Conservation (phyloP, 192 early-diverging fungal species). For the Dissophora globulifera region DNA sequence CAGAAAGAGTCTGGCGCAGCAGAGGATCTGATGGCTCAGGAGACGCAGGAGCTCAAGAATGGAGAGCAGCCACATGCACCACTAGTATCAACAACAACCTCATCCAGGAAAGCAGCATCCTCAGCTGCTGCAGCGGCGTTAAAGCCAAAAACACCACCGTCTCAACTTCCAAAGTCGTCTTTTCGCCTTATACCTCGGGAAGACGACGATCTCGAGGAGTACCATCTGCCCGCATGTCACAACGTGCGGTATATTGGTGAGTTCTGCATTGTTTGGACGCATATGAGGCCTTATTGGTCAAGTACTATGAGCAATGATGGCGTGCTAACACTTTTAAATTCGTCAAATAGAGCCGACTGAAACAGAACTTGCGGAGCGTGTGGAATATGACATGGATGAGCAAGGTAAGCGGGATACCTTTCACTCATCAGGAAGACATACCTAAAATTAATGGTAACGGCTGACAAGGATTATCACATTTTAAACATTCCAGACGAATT, state of each 20-base stretch:
- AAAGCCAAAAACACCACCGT: conserved; percentile 33
- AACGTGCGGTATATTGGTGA: conserved; percentile 77
- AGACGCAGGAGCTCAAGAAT: neutral
- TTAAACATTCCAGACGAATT: conserved; percentile 66
- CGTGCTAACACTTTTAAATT: neutral
- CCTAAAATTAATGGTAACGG: neutral
- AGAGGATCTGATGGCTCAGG: neutral
- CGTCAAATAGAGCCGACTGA: conserved; percentile 64
- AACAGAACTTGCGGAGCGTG: conserved; percentile 64
- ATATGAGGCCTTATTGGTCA: too few relatives aligned
- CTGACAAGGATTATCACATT: neutral
- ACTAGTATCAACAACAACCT: neutral
- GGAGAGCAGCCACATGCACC: neutral
- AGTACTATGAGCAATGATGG: too few relatives aligned
- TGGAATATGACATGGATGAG: conserved; percentile 99
- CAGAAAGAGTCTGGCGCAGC: neutral
- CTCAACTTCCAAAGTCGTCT: conserved; percentile 56
- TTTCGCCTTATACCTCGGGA: conserved; percentile 50
- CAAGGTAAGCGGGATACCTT: conserved; percentile 76
- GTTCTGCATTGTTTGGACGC: neutral
- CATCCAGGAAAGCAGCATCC: neutral
- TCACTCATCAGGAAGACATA: neutral
- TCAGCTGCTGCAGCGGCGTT: neutral
- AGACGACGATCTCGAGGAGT: conserved; percentile 51
- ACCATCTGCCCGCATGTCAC: conserved; percentile 71